Evolutionary conservation across 192 early-diverging fungal species (phyloP).

Genomic region (Podila epigama): DNA sequence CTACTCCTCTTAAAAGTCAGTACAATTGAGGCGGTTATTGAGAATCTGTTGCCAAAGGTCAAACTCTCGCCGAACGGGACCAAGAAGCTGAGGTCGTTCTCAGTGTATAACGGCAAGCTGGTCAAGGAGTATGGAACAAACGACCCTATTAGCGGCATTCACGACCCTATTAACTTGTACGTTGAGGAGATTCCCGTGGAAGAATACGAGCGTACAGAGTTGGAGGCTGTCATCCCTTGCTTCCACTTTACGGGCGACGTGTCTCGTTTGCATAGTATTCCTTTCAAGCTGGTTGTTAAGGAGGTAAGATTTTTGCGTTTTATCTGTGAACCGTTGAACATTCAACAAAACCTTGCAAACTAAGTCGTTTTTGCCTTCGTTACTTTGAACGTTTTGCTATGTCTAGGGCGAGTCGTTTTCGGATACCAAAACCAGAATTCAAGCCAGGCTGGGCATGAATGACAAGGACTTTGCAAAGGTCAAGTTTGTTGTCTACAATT

Average conservation of each 20-base stretch:
- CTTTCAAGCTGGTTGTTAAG: slow-evolving; percentile 80
- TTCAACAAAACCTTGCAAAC: not conserved
- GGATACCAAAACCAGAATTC: slow-evolving; percentile 74
- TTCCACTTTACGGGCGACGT: slow-evolving; percentile 83
- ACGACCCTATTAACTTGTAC: slow-evolving; percentile 59
- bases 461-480: slow-evolving; percentile 81
- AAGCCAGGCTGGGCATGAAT: slow-evolving; percentile 68
- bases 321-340: not conserved
- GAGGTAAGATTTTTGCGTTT: slow-evolving; percentile 46
- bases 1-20: slow-evolving; percentile 74
- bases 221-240: slow-evolving; percentile 64
- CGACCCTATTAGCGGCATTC: slow-evolving; percentile 58
- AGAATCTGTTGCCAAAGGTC: slow-evolving; percentile 57
- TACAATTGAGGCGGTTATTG: slow-evolving; percentile 55
- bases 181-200: slow-evolving; percentile 66
- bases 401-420: slow-evolving; percentile 66
- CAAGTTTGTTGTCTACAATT: slow-evolving; percentile 40
- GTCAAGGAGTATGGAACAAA: slow-evolving; percentile 44
- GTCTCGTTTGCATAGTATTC: slow-evolving; percentile 75
- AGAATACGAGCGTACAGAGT: slow-evolving; percentile 34
- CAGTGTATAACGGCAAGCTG: slow-evolving; percentile 60
- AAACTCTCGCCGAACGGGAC: slow-evolving; percentile 52
- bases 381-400: too few relatives aligned
- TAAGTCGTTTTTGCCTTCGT: too few relatives aligned
- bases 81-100: slow-evolving; percentile 64